These are phyloP conservation scores for Sicyos edulis DNA, from an alignment of 306 rosid species.

Conservation along the genomic window DNA sequence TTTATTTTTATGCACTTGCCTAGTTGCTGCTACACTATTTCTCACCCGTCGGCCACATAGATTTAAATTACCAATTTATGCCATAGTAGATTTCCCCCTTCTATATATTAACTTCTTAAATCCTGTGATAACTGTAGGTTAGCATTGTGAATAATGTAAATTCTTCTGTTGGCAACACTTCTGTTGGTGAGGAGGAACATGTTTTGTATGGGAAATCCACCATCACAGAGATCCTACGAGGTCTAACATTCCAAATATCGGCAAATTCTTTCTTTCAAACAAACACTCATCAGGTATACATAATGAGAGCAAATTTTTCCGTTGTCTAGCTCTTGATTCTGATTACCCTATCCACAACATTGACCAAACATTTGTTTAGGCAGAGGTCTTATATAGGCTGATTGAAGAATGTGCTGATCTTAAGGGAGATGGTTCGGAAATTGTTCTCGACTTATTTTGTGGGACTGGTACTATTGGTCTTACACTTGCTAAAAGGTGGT, in stretches of 20 bases:
- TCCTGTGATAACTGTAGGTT: slow-evolving; percentile 44
- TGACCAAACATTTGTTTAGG: slow-evolving; percentile 41
- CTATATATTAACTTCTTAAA: not conserved
- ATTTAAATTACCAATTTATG: not conserved
- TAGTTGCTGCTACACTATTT: not conserved
- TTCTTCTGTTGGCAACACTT: slow-evolving; percentile 86
- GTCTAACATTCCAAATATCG: slow-evolving; percentile 87
- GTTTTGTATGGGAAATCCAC: slow-evolving; percentile 71
- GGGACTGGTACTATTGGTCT: slow-evolving; percentile 97
- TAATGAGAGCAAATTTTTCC: slow-evolving; percentile 4
- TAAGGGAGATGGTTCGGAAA: slow-evolving; percentile 77
- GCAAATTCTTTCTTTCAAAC: slow-evolving; percentile 97
- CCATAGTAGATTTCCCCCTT: too few relatives aligned
- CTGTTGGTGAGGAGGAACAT: slow-evolving; percentile 86
- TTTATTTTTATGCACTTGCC: not conserved
- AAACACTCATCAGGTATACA: slow-evolving; percentile 74
- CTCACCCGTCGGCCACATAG: not conserved
- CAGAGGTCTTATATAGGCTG: slow-evolving; percentile 80
- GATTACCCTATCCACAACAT: slow-evolving; percentile 17
- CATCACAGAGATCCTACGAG: slow-evolving; percentile 82
- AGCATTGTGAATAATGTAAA: slow-evolving; percentile 78
- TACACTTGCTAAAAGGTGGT: slow-evolving; percentile 78
- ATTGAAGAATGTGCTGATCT: slow-evolving; percentile 78
- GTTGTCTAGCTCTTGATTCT: slow-evolving; percentile 18
- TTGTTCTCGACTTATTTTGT: slow-evolving; percentile 94